Conservation (phyloP, 768 basidiomycete genomes). For the Tulasnella calospora region DNA sequence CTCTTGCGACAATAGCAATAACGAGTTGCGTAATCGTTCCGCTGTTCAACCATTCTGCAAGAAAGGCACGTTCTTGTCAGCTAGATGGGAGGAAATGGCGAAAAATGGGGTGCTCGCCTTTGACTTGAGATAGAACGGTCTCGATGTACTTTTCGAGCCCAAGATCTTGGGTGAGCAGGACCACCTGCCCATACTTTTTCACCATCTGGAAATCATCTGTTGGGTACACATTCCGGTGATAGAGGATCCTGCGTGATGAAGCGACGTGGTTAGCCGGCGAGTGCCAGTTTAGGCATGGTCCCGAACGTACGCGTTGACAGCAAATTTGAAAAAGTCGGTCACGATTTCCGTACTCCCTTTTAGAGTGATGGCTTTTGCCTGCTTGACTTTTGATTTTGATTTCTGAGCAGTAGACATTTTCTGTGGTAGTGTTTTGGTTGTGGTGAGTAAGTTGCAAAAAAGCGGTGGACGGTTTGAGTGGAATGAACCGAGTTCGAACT, state of each 20-base stretch:
- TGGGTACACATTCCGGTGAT: constrained; percentile 95
- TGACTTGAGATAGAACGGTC: constrained; percentile 87
- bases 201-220: constrained; percentile 99
- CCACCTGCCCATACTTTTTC: constrained; percentile 96
- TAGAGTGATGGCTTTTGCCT: constrained; percentile 60
- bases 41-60: constrained; percentile 84
- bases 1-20: constrained; percentile 92
- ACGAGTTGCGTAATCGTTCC: constrained; percentile 92
- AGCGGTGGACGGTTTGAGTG: neutral
- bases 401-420: constrained; percentile 21
- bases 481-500: neutral
- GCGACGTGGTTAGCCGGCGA: neutral
- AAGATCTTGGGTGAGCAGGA: constrained; percentile 90
- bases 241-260: constrained; percentile 68
- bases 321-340: constrained; percentile 99
- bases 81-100: neutral
- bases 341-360: constrained; percentile 92
- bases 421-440: neutral
- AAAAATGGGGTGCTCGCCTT: constrained; percentile 53
- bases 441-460: neutral
- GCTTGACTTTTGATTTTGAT: constrained; percentile 10
- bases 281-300: neutral
- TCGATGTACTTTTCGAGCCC: constrained; percentile 91
- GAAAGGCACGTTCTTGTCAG: neutral
- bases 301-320: constrained; percentile 82